Percentiles rank a stretch among this genome's conserved stretches.
phyloP scores from a whole-genome alignment of 1,139 yeast species.

The Pichia sp. region DNA sequence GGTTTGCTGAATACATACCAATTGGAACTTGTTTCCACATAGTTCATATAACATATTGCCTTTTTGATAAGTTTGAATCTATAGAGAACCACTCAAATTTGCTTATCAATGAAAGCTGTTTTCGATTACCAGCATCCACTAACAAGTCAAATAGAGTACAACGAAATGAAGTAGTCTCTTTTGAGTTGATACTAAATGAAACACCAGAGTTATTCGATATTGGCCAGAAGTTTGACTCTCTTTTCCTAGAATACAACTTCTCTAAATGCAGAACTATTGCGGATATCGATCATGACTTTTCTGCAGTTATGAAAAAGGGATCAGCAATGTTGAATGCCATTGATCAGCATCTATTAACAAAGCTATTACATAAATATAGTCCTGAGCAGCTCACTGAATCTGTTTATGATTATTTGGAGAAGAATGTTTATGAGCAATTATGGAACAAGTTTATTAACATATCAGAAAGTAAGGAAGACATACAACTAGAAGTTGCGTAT shows the following conservation, averaged over 20 bases:
- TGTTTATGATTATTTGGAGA: conserved; percentile 64
- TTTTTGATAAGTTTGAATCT: conserved; percentile 34
- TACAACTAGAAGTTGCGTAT: conserved; percentile 32
- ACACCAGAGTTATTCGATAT: background rate
- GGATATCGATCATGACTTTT: conserved; percentile 31
- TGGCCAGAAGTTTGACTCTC: conserved; percentile 2
- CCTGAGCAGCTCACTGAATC: conserved; percentile 46
- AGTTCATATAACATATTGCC: conserved; percentile 44
- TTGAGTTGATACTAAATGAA: conserved; percentile 2
- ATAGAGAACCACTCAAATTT: conserved; percentile 1
- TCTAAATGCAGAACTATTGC: conserved; percentile 27
- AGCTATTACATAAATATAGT: conserved; percentile 29
- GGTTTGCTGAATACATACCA: conserved; percentile 33
- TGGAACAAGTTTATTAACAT: conserved; percentile 45
- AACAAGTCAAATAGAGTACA: background rate
- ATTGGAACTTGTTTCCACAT: conserved; percentile 43
- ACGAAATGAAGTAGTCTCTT: background rate
- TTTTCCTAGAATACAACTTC: conserved; percentile 7
- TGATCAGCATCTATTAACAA: conserved; percentile 11
- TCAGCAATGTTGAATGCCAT: conserved; percentile 31
- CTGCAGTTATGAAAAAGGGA: conserved; percentile 33
- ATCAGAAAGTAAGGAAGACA: conserved; percentile 26
- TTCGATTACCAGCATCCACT: background rate
- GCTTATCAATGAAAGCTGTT: background rate
- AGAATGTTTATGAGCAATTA: conserved; percentile 54